phyloP scores from a whole-genome alignment of 2,329 filamentous ascomycete genomes.

The Diaporthe eres region DNA sequence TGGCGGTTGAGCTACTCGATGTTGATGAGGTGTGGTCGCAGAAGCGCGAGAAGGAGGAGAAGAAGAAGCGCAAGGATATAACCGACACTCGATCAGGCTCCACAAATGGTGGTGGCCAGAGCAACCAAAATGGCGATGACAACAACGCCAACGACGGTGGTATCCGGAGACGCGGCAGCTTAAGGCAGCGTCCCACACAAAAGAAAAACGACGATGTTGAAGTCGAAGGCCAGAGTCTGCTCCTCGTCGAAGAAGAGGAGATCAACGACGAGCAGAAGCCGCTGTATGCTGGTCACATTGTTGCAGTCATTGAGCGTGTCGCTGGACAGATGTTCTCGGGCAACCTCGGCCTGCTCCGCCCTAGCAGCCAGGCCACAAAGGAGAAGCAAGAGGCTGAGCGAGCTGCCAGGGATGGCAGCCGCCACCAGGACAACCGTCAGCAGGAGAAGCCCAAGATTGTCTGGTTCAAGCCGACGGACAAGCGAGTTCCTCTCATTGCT shows the following conservation, averaged over 20 bases:
- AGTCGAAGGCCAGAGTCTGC: slow-evolving; percentile 95
- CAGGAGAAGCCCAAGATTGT: slow-evolving; percentile 99
- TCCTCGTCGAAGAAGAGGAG: slow-evolving; percentile 97
- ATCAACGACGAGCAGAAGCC: slow-evolving; percentile 99
- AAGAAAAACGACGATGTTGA: slow-evolving; percentile 99
- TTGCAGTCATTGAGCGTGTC: slow-evolving; percentile 96
- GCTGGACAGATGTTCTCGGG: slow-evolving; percentile 99
- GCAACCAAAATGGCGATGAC: slow-evolving; percentile 71
- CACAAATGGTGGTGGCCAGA: slow-evolving; percentile 79
- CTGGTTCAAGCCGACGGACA: slow-evolving; percentile 99
- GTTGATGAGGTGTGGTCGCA: slow-evolving; percentile 99
- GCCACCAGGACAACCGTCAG: slow-evolving; percentile 83
- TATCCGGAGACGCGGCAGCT: slow-evolving; percentile 91
- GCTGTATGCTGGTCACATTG: slow-evolving; percentile 95
- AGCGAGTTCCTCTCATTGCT: slow-evolving; percentile 96
- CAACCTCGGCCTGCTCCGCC: slow-evolving; percentile 91
- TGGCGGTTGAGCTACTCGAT: slow-evolving; percentile 95
- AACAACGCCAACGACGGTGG: slow-evolving; percentile 81
- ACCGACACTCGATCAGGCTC: slow-evolving; percentile 88
- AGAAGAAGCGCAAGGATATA: slow-evolving; percentile 99
- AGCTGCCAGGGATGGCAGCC: slow-evolving; percentile 86
- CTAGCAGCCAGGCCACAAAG: slow-evolving; percentile 98
- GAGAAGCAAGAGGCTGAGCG: slow-evolving; percentile 99
- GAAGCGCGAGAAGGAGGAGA: slow-evolving; percentile 99
- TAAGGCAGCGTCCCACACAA: slow-evolving; percentile 96